A percentile compares a stretch with the other conserved stretches of the same genome.
phyloP scores from a whole-genome alignment of 2,329 filamentous ascomycete genomes.

The Alternaria conjuncta region DNA sequence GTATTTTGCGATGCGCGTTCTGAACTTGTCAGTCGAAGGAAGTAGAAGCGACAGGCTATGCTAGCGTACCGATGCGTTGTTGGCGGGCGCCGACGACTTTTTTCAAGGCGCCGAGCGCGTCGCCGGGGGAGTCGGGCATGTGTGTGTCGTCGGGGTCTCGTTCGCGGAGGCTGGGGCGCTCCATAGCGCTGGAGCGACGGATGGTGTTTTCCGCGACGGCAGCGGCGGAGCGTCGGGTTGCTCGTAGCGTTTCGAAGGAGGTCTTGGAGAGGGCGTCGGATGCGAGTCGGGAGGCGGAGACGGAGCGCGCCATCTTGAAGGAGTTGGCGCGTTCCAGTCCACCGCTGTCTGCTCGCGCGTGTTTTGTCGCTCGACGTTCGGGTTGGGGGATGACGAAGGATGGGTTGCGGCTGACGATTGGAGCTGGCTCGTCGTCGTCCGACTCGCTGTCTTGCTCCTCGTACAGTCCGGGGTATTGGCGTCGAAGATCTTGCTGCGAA shows the following conservation, averaged over 20 bases:
- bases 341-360: conserved; percentile 43
- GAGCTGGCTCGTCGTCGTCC: conserved; percentile 42
- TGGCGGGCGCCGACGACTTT: conserved; percentile 49
- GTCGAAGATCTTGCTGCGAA: conserved; percentile 35
- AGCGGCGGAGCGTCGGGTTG: conserved; percentile 22
- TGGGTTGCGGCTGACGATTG: conserved; percentile 42
- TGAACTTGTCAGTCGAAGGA: conserved; percentile 21
- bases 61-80: conserved; percentile 41
- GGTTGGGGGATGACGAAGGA: conserved; percentile 45
- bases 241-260: conserved; percentile 39
- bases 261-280: conserved; percentile 40
- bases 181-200: conserved; percentile 43
- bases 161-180: conserved; percentile 34
- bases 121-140: conserved; percentile 44
- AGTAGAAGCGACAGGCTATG: neutral
- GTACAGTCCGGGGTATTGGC: conserved; percentile 55
- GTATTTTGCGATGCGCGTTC: conserved; percentile 45
- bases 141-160: conserved; percentile 29
- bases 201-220: conserved; percentile 24
- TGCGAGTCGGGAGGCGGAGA: conserved; percentile 35
- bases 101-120: conserved; percentile 51
- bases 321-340: conserved; percentile 37
- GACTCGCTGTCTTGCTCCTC: conserved; percentile 49
- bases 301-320: conserved; percentile 43
- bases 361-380: conserved; percentile 43